Evolutionary conservation across 1,284 basidiomycete genomes (phyloP).

Genomic region (Farysia itapuensis): DNA sequence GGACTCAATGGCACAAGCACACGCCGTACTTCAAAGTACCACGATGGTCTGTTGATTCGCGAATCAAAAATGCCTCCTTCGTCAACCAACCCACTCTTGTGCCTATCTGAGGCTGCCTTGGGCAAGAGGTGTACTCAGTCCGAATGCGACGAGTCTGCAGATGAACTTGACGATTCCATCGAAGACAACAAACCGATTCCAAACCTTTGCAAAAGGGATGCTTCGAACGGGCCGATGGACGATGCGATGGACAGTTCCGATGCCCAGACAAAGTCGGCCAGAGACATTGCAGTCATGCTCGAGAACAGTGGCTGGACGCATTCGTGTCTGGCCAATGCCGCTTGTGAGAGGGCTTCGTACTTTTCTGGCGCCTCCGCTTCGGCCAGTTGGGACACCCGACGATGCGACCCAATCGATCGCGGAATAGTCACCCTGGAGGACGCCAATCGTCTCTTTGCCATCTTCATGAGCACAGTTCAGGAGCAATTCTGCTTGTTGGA

Average conservation of each 20-base stretch:
- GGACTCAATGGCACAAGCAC: constrained; percentile 12
- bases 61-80: constrained; percentile 35
- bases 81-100: constrained; percentile 34
- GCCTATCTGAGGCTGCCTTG: constrained; percentile 34
- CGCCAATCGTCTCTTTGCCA: constrained; percentile 19
- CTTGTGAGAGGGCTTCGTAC: constrained; percentile 37
- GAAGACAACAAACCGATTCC: constrained; percentile 9
- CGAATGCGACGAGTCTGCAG: constrained; percentile 31
- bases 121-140: constrained; percentile 35
- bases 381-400: constrained; percentile 27
- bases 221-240: neutral
- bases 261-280: constrained; percentile 15
- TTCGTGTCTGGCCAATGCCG: constrained; percentile 25
- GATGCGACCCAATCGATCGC: constrained; percentile 28
- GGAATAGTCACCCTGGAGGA: constrained; percentile 38
- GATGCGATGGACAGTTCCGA: constrained; percentile 12
- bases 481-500: constrained; percentile 35
- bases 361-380: constrained; percentile 32
- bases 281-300: constrained; percentile 26
- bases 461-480: constrained; percentile 26
- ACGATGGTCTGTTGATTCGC: constrained; percentile 33
- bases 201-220: constrained; percentile 1
- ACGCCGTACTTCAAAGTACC: constrained; percentile 32
- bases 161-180: constrained; percentile 9
- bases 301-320: constrained; percentile 24